Evolutionary conservation across 108 stramenopile genomes (phyloP), one percentile per base, ranked within the genome.

Genomic region (Cyclostephanos tholiformis): DNA sequence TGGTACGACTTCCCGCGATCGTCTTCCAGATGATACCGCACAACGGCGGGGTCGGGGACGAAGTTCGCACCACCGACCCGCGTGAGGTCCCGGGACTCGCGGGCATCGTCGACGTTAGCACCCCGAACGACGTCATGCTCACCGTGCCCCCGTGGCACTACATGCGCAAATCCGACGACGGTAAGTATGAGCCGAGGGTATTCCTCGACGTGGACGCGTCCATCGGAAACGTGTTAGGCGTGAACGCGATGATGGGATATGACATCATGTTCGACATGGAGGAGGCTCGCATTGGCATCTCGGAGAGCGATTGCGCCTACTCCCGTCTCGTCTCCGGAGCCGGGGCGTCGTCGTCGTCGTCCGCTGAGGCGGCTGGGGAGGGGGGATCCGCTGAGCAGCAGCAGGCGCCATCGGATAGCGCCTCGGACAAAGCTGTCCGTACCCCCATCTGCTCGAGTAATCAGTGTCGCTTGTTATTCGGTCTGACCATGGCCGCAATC

Each of bases 211-310:
- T 59, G 7, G 79, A 84, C 27, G 86, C 90, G 51, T 76, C 81
- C 19, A 52, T 71, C 43, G 98, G 98, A 7, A 92, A 87, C 23
- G 97, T 99, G 3, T 71, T 99, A 2, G 98, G 98, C 23, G 95
- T 96, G 29, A 99, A 99, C 72, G 85, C 96, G 52, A 97, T 99
- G 96, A 90, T 88, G 70, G 96, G 95, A 16, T 92, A 99, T 78
- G 95, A 99, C 77, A 85, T 97, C 1, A 64, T 97, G n/a, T 97
- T 99, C 73, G 97, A 99, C 78, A 85, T 89, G 81, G 91, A 97
- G 27, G 79, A 91, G 35, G 82, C 80, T 0, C 78, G 92, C 20
- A 81, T 98, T n/a, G 98, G 98, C 36, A 95, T 98, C 76, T 95
- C 96, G 2, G 90, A 89, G 78, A 89, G 89, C 36, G 79, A 89